A percentile compares a stretch with the other conserved stretches of the same genome.
Evolutionary conservation across 768 basidiomycete species (phyloP).

Genomic region (Cystobasidium tubakii): DNA sequence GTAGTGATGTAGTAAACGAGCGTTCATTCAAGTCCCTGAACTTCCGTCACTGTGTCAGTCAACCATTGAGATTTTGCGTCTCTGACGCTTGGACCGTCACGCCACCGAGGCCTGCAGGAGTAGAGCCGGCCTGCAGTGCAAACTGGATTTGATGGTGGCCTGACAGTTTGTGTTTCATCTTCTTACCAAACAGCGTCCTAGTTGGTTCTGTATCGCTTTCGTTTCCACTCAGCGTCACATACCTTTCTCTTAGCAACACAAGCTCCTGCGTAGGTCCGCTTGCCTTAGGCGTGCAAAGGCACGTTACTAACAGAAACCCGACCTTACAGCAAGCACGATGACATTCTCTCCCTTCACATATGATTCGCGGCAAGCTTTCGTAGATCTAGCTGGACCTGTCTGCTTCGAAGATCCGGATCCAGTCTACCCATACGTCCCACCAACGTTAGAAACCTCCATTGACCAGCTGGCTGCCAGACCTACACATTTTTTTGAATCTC

Average conservation of each 20-base stretch:
- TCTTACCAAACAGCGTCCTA: too few species aligned
- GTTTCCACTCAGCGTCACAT: too few species aligned
- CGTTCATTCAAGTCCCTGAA: background rate
- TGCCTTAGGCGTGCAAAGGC: too few species aligned
- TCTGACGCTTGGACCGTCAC: background rate
- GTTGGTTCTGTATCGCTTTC: too few species aligned
- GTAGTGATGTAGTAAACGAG: too few species aligned
- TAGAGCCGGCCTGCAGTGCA: background rate
- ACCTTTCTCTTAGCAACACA: too few species aligned
- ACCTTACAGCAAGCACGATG: background rate
- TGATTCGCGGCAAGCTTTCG: background rate
- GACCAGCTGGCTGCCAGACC: background rate
- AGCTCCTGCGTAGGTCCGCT: too few species aligned
- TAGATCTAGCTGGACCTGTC: background rate
- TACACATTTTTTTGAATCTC: background rate
- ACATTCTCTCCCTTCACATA: background rate
- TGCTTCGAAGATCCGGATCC: background rate
- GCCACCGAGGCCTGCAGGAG: background rate
- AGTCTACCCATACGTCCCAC: background rate
- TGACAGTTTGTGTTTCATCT: background rate
- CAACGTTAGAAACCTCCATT: background rate
- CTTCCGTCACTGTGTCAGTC: background rate
- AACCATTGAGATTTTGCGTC: background rate
- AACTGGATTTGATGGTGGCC: background rate
- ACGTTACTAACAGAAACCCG: too few species aligned